Evolutionary conservation across 176 grass and related monocot species (phyloP).

Genomic region (Miscanthus lutarioriparius): DNA sequence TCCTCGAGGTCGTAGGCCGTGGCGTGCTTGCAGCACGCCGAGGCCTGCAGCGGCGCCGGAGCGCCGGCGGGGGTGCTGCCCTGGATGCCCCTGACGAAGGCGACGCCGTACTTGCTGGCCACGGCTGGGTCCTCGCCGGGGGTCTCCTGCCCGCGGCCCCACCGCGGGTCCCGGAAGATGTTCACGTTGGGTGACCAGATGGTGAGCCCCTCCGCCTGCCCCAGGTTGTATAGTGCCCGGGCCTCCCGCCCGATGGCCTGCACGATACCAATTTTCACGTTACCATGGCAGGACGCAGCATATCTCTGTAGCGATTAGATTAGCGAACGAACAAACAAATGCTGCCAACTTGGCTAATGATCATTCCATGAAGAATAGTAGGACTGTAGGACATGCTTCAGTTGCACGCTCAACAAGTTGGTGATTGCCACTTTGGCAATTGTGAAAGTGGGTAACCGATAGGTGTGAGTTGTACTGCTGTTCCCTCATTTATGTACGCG

Average conservation of each 20-base stretch:
- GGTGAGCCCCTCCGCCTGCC: slow-evolving; percentile 68
- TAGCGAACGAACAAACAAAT: too few relatives aligned
- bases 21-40: slow-evolving; percentile 91
- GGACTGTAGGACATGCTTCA: not conserved
- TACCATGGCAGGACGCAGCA: not conserved
- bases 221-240: slow-evolving; percentile 47
- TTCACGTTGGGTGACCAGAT: slow-evolving; percentile 84
- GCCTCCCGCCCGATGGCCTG: slow-evolving; percentile 46
- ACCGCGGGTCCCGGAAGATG: slow-evolving; percentile 71
- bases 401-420: not conserved
- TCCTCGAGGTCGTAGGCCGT: slow-evolving; percentile 78
- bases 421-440: not conserved
- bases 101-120: slow-evolving; percentile 51
- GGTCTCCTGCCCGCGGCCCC: slow-evolving; percentile 83
- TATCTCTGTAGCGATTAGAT: too few relatives aligned
- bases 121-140: slow-evolving; percentile 72
- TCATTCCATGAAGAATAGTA: not conserved
- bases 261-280: not conserved
- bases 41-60: slow-evolving; percentile 39
- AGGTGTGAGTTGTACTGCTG: not conserved
- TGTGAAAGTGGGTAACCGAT: not conserved
- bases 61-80: not conserved
- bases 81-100: slow-evolving; percentile 70
- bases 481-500: not conserved
- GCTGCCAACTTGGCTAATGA: not conserved